phyloP scores from a whole-genome alignment of 2,329 filamentous ascomycete genomes.

The Calonectria pseudoreteaudii region DNA sequence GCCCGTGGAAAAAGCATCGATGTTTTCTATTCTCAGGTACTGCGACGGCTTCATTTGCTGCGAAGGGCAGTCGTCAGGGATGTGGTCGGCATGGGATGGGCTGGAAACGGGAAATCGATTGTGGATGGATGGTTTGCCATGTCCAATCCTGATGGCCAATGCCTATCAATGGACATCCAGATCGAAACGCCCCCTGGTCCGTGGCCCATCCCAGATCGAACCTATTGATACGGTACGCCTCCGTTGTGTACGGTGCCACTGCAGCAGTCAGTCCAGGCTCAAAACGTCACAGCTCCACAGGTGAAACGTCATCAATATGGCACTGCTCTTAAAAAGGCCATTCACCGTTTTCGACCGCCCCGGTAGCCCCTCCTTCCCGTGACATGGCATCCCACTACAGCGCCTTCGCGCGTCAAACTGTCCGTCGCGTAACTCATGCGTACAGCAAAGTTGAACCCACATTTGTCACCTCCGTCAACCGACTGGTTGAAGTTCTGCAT shows the following conservation, averaged over 20 bases:
- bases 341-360: slow-evolving; percentile 8
- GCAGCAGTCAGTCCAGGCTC: background rate
- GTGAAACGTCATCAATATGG: background rate
- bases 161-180: background rate
- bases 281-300: background rate
- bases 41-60: slow-evolving; percentile 1
- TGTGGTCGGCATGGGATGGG: slow-evolving; percentile 8
- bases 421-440: background rate
- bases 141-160: slow-evolving; percentile 10
- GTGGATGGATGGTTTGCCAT: background rate
- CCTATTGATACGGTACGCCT: slow-evolving; percentile 19
- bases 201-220: slow-evolving; percentile 4
- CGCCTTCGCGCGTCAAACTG: slow-evolving; percentile 4
- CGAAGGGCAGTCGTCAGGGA: slow-evolving; percentile 5
- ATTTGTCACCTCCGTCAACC: background rate
- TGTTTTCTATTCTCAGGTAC: background rate
- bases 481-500: background rate
- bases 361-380: slow-evolving; percentile 6
- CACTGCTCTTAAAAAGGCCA: background rate
- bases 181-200: slow-evolving; percentile 2
- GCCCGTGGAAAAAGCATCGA: slow-evolving; percentile 1
- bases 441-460: background rate
- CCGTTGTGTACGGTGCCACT: slow-evolving; percentile 14
- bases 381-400: slow-evolving; percentile 12
- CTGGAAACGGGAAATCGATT: background rate